Conservation (phyloP, 495 filamentous ascomycete species). For the Articulospora tetracladia region DNA sequence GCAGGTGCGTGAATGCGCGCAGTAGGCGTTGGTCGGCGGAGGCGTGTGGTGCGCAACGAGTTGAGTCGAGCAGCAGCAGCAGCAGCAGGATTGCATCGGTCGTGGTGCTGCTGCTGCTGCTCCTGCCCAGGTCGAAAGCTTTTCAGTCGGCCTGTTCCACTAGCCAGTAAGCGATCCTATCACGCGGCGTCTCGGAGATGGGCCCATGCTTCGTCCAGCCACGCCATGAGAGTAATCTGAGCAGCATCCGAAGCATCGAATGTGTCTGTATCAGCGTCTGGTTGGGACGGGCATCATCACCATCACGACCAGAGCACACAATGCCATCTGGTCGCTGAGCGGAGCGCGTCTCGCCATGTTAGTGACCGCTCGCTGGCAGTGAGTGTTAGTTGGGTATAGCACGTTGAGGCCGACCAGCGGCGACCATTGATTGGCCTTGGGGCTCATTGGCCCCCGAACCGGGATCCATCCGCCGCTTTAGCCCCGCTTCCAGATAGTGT, state of each 20-base stretch:
- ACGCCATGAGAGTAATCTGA: neutral
- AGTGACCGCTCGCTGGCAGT: constrained; percentile 2
- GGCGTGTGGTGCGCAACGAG: neutral
- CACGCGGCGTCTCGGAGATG: neutral
- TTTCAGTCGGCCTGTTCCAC: neutral
- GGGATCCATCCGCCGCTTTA: constrained; percentile 3
- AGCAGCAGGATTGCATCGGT: neutral
- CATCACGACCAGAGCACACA: too few relatives aligned
- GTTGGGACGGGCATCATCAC: too few relatives aligned
- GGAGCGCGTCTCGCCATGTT: too few relatives aligned
- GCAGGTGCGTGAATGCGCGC: neutral
- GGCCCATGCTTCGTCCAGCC: constrained; percentile 1
- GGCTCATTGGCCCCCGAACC: neutral
- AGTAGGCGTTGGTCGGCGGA: too few relatives aligned
- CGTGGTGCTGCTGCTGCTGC: too few relatives aligned
- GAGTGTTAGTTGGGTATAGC: constrained; percentile 12
- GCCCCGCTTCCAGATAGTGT: neutral
- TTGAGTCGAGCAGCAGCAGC: neutral
- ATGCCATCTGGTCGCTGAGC: too few relatives aligned
- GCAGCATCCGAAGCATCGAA: neutral
- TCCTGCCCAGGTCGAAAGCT: too few relatives aligned
- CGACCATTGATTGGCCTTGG: neutral
- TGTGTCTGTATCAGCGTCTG: too few relatives aligned
- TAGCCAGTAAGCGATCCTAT: neutral
- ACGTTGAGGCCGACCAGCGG: neutral